phyloP scores from a whole-genome alignment of 1,284 basidiomycete species.

The Inonotus obliquus region DNA sequence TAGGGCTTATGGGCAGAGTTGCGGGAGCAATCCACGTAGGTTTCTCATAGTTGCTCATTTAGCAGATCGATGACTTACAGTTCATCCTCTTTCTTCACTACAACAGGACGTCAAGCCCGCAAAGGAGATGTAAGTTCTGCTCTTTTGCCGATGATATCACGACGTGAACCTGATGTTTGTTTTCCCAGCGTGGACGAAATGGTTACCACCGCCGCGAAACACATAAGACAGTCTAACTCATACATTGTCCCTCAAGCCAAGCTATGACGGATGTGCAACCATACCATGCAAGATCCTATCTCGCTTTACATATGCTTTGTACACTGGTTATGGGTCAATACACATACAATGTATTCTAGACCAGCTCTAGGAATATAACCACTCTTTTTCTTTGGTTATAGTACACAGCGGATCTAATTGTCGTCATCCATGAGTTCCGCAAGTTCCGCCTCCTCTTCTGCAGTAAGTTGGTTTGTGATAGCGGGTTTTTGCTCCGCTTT shows the following conservation, averaged over 20 bases:
- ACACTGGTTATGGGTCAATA: background rate
- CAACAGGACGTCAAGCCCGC: slow-evolving; percentile 71
- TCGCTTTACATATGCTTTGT: background rate
- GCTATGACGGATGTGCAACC: slow-evolving; percentile 29
- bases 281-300: background rate
- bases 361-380: background rate
- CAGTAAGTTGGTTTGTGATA: slow-evolving; percentile 44
- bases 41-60: slow-evolving; percentile 15
- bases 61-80: background rate
- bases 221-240: slow-evolving; percentile 35
- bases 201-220: slow-evolving; percentile 49
- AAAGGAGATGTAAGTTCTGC: slow-evolving; percentile 61
- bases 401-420: background rate
- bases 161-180: slow-evolving; percentile 24
- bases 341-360: slow-evolving; percentile 7
- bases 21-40: slow-evolving; percentile 68
- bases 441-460: slow-evolving; percentile 77
- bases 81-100: slow-evolving; percentile 2
- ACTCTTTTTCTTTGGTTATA: background rate
- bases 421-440: slow-evolving; percentile 71
- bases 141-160: background rate
- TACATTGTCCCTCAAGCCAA: slow-evolving; percentile 37
- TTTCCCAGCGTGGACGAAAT: slow-evolving; percentile 63
- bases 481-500: slow-evolving; percentile 21
- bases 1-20: slow-evolving; percentile 86